Evolutionary conservation across 805 yeast species (phyloP).

Genomic region (Wickerhamomyces xylosicus): DNA sequence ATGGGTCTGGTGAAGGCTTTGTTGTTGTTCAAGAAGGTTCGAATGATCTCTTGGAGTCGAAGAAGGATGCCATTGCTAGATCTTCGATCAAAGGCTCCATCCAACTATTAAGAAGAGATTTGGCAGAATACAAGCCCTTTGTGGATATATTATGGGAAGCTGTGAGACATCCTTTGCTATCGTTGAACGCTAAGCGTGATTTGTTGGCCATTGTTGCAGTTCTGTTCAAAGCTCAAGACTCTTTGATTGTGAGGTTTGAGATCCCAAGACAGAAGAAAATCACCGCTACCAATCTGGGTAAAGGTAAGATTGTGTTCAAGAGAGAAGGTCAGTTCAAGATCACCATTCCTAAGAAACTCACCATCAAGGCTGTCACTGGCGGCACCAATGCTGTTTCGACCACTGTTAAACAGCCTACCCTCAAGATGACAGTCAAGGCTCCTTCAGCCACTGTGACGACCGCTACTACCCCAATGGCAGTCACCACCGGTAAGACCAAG

Average conservation of each 20-base stretch:
- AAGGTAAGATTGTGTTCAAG: slow-evolving; percentile 46
- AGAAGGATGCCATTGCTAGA: slow-evolving; percentile 60
- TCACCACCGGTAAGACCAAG: neutral
- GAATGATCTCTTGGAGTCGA: slow-evolving; percentile 31
- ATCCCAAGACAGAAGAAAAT: slow-evolving; percentile 63
- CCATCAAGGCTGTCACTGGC: neutral
- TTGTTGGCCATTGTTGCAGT: slow-evolving; percentile 59
- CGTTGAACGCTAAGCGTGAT: slow-evolving; percentile 48
- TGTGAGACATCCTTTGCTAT: slow-evolving; percentile 49
- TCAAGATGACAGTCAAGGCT: neutral
- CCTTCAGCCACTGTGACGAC: neutral
- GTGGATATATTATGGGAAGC: slow-evolving; percentile 56
- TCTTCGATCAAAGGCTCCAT: slow-evolving; percentile 56
- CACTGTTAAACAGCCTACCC: neutral
- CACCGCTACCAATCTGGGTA: slow-evolving; percentile 43
- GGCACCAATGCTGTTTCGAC: neutral
- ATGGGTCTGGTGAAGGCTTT: slow-evolving; percentile 27
- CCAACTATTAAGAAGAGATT: slow-evolving; percentile 50
- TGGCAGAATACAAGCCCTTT: slow-evolving; percentile 44
- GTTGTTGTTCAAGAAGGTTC: slow-evolving; percentile 50
- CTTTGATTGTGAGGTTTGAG: slow-evolving; percentile 49
- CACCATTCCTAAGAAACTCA: slow-evolving; percentile 10
- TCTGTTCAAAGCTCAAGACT: slow-evolving; percentile 50
- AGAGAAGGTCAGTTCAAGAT: slow-evolving; percentile 32
- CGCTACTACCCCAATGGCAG: neutral